Base-by-base conservation (phyloP, 768 basidiomycete genomes). In the Kwoniella botswanensis region DNA sequence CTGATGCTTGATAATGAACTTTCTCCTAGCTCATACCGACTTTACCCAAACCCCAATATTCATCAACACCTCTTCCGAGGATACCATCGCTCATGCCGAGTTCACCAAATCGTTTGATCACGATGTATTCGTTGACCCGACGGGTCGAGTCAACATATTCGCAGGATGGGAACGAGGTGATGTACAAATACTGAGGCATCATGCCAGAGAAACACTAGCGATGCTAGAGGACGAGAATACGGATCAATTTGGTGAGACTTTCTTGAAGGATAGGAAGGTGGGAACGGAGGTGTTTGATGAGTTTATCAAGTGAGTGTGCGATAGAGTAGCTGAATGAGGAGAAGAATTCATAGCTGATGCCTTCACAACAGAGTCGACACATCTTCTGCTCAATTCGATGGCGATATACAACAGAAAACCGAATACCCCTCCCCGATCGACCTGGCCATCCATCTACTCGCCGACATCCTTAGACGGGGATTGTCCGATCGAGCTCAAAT, bases 111-210 rank as follows among this genome's bases (percentile, higher is more conserved):
- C 76, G 0, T 81, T 73, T 29, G 12, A 86, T 3, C 21, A 50
- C 18, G 87, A 90, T 9, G 86, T 91, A 21, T 89, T 96, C 61
- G 90, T 96, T 1, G 94, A 95, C 76, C 88, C 90, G 1, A 87
- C 89, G 0, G 92, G 93, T 0, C 86, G 87, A 9, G 86, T 91
- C 58, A 98, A 99, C 79, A 78, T 95, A 11, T 83, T 96, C 22
- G 88, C 90, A 0, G 89, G 88, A 10, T 88, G 95, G 41, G 92
- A 94, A 21, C 74, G 88, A 15, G 88, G 91, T 2, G 94, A 93
- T 1, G 85, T 98, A 1, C 88, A 92, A 61, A 84, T 96, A 83
- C 92, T 94, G 81, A 86, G 86, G 68, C 85, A 90, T 58, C 93
- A 98, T 77, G 94, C 94, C 0, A 84, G 86, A 46, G 86, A 87